These are phyloP conservation scores for Orbilia brochopaga DNA, from an alignment of 2,329 filamentous ascomycete genomes.

Conservation along the genomic window DNA sequence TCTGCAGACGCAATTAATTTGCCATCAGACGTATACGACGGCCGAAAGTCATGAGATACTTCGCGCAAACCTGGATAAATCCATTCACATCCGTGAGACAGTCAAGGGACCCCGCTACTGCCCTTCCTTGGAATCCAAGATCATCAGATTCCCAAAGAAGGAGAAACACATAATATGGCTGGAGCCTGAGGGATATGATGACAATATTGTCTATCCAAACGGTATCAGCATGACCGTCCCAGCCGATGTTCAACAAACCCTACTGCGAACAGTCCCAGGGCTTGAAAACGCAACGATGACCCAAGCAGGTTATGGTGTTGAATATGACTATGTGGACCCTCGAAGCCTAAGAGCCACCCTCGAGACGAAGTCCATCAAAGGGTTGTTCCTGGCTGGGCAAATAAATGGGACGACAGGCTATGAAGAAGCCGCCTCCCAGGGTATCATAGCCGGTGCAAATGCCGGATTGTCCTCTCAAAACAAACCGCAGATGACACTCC, in stretches of 20 bases:
- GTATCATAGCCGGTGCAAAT: constrained; percentile 89
- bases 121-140: constrained; percentile 91
- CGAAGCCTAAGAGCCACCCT: constrained; percentile 84
- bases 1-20: constrained; percentile 72
- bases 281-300: constrained; percentile 90
- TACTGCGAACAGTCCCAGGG: constrained; percentile 85
- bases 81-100: constrained; percentile 92
- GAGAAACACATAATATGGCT: constrained; percentile 89
- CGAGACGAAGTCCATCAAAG: constrained; percentile 88
- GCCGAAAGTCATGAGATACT: constrained; percentile 80
- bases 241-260: constrained; percentile 79
- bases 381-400: constrained; percentile 90
- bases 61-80: constrained; percentile 88
- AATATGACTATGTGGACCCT: constrained; percentile 98
- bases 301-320: constrained; percentile 93
- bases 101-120: constrained; percentile 95
- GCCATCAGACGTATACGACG: constrained; percentile 87
- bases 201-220: constrained; percentile 90
- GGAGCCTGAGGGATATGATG: constrained; percentile 92
- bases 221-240: constrained; percentile 97
- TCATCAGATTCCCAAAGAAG: constrained; percentile 84
- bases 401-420: constrained; percentile 99
- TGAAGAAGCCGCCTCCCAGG: constrained; percentile 94
- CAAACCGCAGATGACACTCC: constrained; percentile 70
- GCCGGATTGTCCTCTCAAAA: constrained; percentile 79